Base-by-base conservation (phyloP, 169 alveolate species). In the Blepharisma undulans region DNA sequence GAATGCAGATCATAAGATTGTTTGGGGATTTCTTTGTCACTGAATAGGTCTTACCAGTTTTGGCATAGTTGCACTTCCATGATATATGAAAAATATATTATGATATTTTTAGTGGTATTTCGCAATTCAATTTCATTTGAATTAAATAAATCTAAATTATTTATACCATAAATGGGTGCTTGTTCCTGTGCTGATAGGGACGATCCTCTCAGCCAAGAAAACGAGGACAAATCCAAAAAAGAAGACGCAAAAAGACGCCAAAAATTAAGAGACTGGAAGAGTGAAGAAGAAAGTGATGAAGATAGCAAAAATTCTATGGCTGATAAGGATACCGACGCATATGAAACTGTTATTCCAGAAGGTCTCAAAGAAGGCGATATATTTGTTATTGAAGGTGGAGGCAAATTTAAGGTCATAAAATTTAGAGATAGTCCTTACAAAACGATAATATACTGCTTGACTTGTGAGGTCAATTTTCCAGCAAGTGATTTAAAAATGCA, bases 11-110 rank as follows among this genome's bases (percentile, higher is more conserved):
- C 78, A 10, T 32, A 22, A 16, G 71, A 25, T 32, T 34, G 27
- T 21, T 25, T 22, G 22, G 89, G 89, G 22, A 82, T 33, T 36
- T 82, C 78, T 60, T 82, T 82, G 74, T 72, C 89, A 30, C 89
- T 82, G 30, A 82, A 21, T 82, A 82, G 30, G 18, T 22, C 72
- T 82, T 82, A 82, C 89, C 89, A 82, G 76, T 82, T 82, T 34
- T 32, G 33, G 34, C 89, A 82, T 82, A 32, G 27, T 22, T 36
- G 66, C 7, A 27, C 6, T 29, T 78, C 86, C 86, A 78, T 78
- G 66, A 48, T 48, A 48, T 48, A 48, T 48, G 66, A 48, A 48
- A 48, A 48, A 48, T 48, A 48, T 10, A 48, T 48, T 48, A 48
- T 48, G 66, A 48, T 48, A 48, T 48, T 36, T 36, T 36, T 36